Percentiles rank a stretch among this genome's conserved stretches.
These are phyloP conservation scores for Plasmodium gonderi DNA, from an alignment of 169 alveolate genomes.

Conservation along the genomic window DNA sequence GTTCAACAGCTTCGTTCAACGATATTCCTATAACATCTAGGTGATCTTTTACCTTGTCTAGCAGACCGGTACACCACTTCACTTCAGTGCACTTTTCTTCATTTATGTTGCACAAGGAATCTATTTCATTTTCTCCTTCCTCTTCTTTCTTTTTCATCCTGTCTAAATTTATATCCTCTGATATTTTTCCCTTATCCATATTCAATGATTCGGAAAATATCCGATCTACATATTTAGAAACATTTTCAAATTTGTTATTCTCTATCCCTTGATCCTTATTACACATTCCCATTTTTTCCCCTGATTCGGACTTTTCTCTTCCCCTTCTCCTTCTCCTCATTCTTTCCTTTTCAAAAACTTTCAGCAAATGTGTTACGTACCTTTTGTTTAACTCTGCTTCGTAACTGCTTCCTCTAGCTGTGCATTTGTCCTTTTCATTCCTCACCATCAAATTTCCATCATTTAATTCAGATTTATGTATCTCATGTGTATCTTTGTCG, in stretches of 20 bases:
- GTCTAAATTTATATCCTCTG: not conserved
- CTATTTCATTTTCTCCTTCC: not conserved
- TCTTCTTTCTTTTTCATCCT: not conserved
- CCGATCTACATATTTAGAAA: not conserved
- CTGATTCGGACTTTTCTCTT: not conserved
- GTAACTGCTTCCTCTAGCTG: not conserved
- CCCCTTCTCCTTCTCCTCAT: not conserved
- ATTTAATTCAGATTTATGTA: not conserved
- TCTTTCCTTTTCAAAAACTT: conserved; percentile 13
- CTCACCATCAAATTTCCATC: not conserved
- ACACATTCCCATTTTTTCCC: not conserved
- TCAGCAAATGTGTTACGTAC: conserved; percentile 22
- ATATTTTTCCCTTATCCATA: not conserved
- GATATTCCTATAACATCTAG: conserved; percentile 5
- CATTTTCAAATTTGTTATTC: not conserved
- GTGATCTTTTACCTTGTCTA: conserved; percentile 5
- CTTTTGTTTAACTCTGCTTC: conserved; percentile 7
- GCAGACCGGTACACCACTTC: not conserved
- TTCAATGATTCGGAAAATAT: not conserved
- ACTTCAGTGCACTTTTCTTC: not conserved
- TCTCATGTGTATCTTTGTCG: not conserved
- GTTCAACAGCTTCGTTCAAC: conserved; percentile 34
- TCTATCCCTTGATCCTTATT: not conserved
- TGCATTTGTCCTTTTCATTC: not conserved
- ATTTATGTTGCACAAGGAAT: not conserved